Percentiles rank a stretch among this genome's conserved stretches.
phyloP scores from a whole-genome alignment of 768 basidiomycete genomes.

The Boletus pseudo-olivaceus region DNA sequence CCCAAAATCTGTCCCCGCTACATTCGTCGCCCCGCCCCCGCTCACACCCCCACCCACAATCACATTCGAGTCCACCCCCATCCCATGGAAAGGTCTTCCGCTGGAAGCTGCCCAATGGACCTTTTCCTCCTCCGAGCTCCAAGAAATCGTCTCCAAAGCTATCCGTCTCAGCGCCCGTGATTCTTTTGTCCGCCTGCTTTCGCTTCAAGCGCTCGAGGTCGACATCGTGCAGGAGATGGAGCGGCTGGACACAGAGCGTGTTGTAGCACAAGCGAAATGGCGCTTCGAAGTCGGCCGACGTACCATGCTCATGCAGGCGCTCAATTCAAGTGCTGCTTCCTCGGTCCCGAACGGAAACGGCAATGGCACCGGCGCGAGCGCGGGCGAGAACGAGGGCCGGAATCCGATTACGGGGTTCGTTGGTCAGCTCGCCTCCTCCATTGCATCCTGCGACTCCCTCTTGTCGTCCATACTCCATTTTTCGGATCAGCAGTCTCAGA shows the following conservation, averaged over 20 bases:
- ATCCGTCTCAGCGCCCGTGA: slow-evolving; percentile 67
- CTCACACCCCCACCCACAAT: slow-evolving; percentile 50
- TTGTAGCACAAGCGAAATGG: slow-evolving; percentile 59
- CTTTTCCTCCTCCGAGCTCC: slow-evolving; percentile 51
- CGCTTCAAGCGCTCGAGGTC: slow-evolving; percentile 56
- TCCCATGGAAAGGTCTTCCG: slow-evolving; percentile 65
- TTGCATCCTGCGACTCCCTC: slow-evolving; percentile 55
- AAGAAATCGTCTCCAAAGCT: slow-evolving; percentile 66
- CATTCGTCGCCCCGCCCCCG: slow-evolving; percentile 27
- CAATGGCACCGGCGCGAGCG: slow-evolving; percentile 1
- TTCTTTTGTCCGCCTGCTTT: slow-evolving; percentile 67
- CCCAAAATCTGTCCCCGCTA: slow-evolving; percentile 10
- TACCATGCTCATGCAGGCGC: slow-evolving; percentile 68
- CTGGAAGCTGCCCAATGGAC: slow-evolving; percentile 69
- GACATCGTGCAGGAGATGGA: slow-evolving; percentile 57
- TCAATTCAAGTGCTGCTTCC: slow-evolving; percentile 48
- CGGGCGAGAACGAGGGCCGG: slow-evolving; percentile 29
- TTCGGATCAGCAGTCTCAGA: slow-evolving; percentile 62
- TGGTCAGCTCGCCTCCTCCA: slow-evolving; percentile 57
- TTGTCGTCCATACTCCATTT: slow-evolving; percentile 55
- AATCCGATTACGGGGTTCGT: slow-evolving; percentile 42
- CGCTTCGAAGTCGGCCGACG: slow-evolving; percentile 64
- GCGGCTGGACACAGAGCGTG: slow-evolving; percentile 51
- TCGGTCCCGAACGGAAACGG: slow-evolving; percentile 13
- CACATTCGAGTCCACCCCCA: slow-evolving; percentile 53